Percentiles rank a stretch among this genome's conserved stretches.
Conservation (phyloP, 73 alveolate genomes). For the Paramecium tetraurelia region DNA sequence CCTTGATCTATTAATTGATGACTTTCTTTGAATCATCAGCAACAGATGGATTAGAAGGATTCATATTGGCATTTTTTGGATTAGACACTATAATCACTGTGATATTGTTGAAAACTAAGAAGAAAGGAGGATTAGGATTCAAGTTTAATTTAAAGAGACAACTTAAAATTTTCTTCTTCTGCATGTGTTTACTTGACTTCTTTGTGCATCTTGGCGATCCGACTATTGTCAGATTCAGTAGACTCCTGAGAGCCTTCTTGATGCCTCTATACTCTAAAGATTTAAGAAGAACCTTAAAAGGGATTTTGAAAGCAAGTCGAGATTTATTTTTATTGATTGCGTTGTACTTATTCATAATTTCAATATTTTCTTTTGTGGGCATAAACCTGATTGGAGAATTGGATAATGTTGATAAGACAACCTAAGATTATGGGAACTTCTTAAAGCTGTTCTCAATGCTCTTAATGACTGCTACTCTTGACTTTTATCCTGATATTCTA, state of each 20-base stretch:
- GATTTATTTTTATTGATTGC: constrained; percentile 19
- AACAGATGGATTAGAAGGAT: background rate
- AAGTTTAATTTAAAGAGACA: background rate
- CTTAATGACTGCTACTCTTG: constrained; percentile 41
- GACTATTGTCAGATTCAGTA: background rate
- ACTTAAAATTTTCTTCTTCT: background rate
- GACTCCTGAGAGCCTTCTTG: constrained; percentile 19
- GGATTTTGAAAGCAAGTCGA: constrained; percentile 47
- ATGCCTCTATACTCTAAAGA: constrained; percentile 39
- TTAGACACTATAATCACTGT: background rate
- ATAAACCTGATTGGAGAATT: constrained; percentile 56
- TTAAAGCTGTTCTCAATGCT: constrained; percentile 11
- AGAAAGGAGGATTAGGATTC: background rate
- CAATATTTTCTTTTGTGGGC: constrained; percentile 52
- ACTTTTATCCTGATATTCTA: constrained; percentile 53
- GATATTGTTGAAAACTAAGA: background rate
- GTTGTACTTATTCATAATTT: constrained; percentile 34
- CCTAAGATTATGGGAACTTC: constrained; percentile 49
- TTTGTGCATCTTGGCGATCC: background rate
- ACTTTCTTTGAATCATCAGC: constrained; percentile 14
- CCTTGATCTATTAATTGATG: background rate
- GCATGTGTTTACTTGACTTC: background rate
- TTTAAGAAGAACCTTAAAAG: constrained; percentile 52
- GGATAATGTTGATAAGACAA: background rate
- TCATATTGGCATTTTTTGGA: background rate